Evolutionary conservation across 2,329 filamentous ascomycete species (phyloP).

Genomic region (Podosphaera aphanis): DNA sequence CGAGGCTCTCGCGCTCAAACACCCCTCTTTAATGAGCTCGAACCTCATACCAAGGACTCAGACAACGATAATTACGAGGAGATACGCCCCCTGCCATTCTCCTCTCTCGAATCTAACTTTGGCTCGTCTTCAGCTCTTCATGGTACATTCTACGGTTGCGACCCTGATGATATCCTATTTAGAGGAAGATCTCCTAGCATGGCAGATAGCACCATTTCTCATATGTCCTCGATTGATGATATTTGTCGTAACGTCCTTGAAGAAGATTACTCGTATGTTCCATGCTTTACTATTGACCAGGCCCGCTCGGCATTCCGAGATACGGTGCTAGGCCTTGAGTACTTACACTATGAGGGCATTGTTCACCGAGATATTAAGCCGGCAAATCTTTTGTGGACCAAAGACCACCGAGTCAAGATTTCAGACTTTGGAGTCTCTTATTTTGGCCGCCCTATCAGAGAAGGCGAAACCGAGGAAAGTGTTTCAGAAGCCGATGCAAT

Average conservation of each 20-base stretch:
- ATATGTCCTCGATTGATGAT: constrained; percentile 42
- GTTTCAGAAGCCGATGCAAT: constrained; percentile 60
- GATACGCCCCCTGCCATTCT: constrained; percentile 26
- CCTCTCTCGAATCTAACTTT: constrained; percentile 26
- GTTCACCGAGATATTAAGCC: constrained; percentile 72
- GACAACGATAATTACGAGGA: constrained; percentile 30
- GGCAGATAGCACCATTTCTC: constrained; percentile 50
- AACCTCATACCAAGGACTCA: constrained; percentile 17
- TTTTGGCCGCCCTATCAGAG: constrained; percentile 66
- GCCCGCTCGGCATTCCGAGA: constrained; percentile 74
- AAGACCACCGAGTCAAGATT: constrained; percentile 75
- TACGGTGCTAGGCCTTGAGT: constrained; percentile 79
- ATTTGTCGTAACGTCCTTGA: constrained; percentile 44
- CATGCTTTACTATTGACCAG: constrained; percentile 69
- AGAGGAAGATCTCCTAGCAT: constrained; percentile 57
- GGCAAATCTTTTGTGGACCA: constrained; percentile 75
- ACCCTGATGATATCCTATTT: constrained; percentile 30
- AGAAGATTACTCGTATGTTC: constrained; percentile 81
- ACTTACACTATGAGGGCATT: constrained; percentile 70
- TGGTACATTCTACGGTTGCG: constrained; percentile 55
- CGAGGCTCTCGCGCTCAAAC: constrained; percentile 15
- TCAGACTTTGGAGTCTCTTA: constrained; percentile 98
- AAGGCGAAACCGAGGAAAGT: constrained; percentile 55
- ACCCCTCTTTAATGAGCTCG: constrained; percentile 18
- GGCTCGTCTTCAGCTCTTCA: constrained; percentile 34